A percentile compares a stretch with the other conserved stretches of the same genome.
These are phyloP conservation scores for Podosphaera xanthii DNA, from an alignment of 2,329 filamentous ascomycete species.

Conservation along the genomic window DNA sequence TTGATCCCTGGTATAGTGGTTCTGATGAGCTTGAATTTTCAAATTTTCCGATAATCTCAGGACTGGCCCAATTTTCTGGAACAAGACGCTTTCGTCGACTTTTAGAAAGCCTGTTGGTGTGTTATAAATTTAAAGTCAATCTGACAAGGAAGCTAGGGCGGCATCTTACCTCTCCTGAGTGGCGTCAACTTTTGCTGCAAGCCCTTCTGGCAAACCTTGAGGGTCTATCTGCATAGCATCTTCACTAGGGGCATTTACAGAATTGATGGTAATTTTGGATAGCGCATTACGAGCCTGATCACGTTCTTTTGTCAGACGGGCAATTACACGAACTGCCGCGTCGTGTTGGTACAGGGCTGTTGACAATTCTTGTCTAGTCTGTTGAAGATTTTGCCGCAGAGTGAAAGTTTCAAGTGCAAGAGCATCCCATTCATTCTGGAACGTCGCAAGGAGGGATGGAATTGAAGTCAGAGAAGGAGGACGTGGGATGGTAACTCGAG, in stretches of 20 bases:
- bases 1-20: constrained; percentile 33
- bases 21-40: constrained; percentile 29
- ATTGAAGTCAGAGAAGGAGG: constrained; percentile 91
- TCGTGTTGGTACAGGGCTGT: constrained; percentile 93
- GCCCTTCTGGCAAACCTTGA: constrained; percentile 47
- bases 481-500: constrained; percentile 64
- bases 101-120: constrained; percentile 45
- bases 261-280: constrained; percentile 58
- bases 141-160: constrained; percentile 8
- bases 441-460: constrained; percentile 75
- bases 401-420: constrained; percentile 80
- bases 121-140: constrained; percentile 4
- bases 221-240: constrained; percentile 89
- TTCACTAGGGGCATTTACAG: constrained; percentile 29
- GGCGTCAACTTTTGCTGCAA: constrained; percentile 53
- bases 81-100: constrained; percentile 74
- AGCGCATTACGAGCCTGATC: constrained; percentile 82
- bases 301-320: constrained; percentile 68
- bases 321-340: constrained; percentile 87
- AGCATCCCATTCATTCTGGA: constrained; percentile 97
- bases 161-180: constrained; percentile 50
- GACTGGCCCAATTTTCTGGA: constrained; percentile 64
- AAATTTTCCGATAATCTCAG: constrained; percentile 43
- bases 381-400: constrained; percentile 66
- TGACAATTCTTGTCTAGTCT: constrained; percentile 81